Evolutionary conservation across 2,329 filamentous ascomycete genomes (phyloP).

Genomic region (Cercospora beticola): DNA sequence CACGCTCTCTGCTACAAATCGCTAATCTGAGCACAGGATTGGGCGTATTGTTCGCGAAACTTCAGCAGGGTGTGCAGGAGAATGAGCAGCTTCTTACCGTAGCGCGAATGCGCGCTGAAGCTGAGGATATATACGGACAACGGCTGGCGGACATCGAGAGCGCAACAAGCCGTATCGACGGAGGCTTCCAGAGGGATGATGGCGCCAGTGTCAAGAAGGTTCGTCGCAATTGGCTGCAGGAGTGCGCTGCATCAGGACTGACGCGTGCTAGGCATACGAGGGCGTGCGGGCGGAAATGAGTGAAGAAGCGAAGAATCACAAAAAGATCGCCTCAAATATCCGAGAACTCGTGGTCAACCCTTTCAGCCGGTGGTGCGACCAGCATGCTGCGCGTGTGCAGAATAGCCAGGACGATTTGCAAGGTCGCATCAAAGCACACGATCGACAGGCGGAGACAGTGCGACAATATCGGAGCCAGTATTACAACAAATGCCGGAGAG

Average conservation of each 20-base stretch:
- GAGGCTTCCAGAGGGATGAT: conserved; percentile 87
- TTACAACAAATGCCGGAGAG: conserved; percentile 96
- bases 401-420: conserved; percentile 95
- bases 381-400: conserved; percentile 86
- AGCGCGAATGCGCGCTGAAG: conserved; percentile 90
- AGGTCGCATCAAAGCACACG: conserved; percentile 83
- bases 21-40: conserved; percentile 54
- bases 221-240: conserved; percentile 16
- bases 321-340: conserved; percentile 94
- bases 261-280: conserved; percentile 72
- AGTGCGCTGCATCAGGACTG: conserved; percentile 11
- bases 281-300: conserved; percentile 91
- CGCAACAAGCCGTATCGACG: conserved; percentile 74
- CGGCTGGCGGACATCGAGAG: conserved; percentile 79
- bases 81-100: conserved; percentile 92
- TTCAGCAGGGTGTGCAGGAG: conserved; percentile 93
- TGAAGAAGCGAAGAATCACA: conserved; percentile 83
- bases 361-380: conserved; percentile 93
- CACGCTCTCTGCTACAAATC: conserved; percentile 6
- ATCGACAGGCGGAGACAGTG: conserved; percentile 84
- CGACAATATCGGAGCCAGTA: conserved; percentile 94
- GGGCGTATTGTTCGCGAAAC: conserved; percentile 91
- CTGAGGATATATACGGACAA: conserved; percentile 84
- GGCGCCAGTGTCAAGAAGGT: conserved; percentile 96
- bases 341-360: conserved; percentile 92